These are phyloP conservation scores for Ceratocystis diversiconidia DNA, from an alignment of 2,329 filamentous ascomycete species.

Conservation along the genomic window DNA sequence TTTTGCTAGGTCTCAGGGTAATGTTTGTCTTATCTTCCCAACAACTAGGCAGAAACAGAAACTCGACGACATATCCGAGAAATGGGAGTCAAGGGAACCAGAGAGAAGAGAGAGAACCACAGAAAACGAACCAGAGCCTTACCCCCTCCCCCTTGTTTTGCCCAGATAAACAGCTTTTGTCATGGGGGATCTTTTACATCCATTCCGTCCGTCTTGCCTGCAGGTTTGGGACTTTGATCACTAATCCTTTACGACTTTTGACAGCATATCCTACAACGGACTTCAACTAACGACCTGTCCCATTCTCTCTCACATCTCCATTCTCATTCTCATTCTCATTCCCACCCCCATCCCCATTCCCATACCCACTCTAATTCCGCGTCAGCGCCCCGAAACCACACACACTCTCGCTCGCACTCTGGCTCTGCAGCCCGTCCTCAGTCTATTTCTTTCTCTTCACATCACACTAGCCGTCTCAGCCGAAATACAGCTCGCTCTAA, in stretches of 20 bases:
- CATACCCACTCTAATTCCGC: background rate
- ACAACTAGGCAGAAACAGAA: conserved; percentile 6
- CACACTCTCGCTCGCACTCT: background rate
- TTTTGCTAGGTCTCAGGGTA: background rate
- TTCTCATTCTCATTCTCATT: background rate
- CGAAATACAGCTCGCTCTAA: background rate
- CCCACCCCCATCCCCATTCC: background rate
- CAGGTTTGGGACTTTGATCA: background rate
- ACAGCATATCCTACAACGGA: conserved; percentile 14
- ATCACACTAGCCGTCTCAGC: background rate
- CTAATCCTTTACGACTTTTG: background rate
- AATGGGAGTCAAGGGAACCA: conserved; percentile 1
- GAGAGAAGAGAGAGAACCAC: background rate
- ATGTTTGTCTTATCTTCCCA: background rate
- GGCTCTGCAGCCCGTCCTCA: background rate
- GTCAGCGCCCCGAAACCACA: background rate
- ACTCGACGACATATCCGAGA: background rate
- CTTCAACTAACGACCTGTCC: conserved; percentile 8
- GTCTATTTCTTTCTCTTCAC: background rate
- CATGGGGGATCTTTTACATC: background rate
- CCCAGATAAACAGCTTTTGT: background rate
- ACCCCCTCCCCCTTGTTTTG: background rate
- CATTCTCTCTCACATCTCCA: background rate
- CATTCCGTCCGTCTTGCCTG: background rate
- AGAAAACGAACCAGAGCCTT: background rate